These are phyloP conservation scores for Nannizziopsis barbatae DNA, from an alignment of 2,329 filamentous ascomycete genomes.

Conservation along the genomic window DNA sequence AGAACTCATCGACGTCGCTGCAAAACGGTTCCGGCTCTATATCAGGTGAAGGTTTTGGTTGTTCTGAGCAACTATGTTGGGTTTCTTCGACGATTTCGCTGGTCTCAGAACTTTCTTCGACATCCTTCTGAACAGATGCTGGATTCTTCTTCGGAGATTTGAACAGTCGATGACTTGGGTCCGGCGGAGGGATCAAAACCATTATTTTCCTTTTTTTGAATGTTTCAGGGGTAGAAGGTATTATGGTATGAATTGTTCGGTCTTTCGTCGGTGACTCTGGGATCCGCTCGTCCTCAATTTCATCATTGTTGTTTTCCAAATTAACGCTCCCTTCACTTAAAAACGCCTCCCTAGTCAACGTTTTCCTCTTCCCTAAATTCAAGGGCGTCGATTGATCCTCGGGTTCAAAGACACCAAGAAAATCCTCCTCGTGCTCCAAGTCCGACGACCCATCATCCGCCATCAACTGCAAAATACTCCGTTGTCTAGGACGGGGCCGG, in stretches of 20 bases:
- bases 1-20: neutral
- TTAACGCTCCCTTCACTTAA: neutral
- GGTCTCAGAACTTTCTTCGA: too few relatives aligned
- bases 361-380: conserved; percentile 27
- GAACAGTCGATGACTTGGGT: neutral
- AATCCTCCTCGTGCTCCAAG: conserved; percentile 30
- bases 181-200: neutral
- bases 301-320: neutral
- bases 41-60: too few relatives aligned
- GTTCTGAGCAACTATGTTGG: too few relatives aligned
- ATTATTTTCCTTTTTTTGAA: conserved; percentile 7
- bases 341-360: conserved; percentile 17
- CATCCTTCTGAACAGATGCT: too few relatives aligned
- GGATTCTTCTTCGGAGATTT: neutral
- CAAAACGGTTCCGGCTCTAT: too few relatives aligned
- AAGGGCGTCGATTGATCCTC: conserved; percentile 38
- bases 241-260: neutral
- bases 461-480: conserved; percentile 37
- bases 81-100: too few relatives aligned
- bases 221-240: neutral
- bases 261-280: conserved; percentile 2
- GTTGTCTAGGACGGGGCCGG: conserved; percentile 34
- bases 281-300: neutral
- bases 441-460: conserved; percentile 31
- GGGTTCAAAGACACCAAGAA: conserved; percentile 34